Evolutionary conservation across 352 stramenopile genomes (phyloP), one percentile per base, ranked within the genome.

Genomic region (Phytophthora brassicae): DNA sequence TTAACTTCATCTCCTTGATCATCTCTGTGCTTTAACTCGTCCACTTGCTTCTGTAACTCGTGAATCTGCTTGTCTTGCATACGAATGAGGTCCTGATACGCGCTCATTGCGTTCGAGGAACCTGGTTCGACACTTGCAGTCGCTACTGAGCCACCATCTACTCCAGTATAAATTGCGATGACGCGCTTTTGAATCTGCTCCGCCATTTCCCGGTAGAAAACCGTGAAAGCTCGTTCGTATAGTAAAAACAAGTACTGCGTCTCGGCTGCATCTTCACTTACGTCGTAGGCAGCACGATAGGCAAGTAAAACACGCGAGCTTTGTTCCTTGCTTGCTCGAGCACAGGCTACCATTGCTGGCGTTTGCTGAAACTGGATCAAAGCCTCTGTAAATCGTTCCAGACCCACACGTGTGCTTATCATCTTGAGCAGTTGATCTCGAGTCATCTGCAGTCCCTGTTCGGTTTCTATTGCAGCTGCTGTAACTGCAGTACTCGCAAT

Each of bases 61-160:
- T 84, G 69, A 42, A 92, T 77, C 35, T 90, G 77, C 45, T 85
- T 79, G 41, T 93, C 84, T 63, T 93, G 84, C 60, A 91, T 87
- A 5, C 84, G 81, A 51, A 93, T 93, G 23, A 93, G 71, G 47
- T 93, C 81, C 33, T 90, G 81, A 36, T 93, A 93, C 3, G 83
- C 81, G 26, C 67, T 60, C 9, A 83, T 68, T 12, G 78, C 66
- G 47, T 66, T 75, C 17, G 38, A 33, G 24, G 49, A 36, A 13
- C 56, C 53, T 16, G 62, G 56, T 22, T 71, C 52, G 6, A 54
- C 44, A 6, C 47, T 20, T 26, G 45, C 62, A 31, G 29, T 43
- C 36, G 43, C 35, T 20, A 41, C 20, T 39, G 56, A 44, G 13
- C 70, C 65, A 19, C 63, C 38, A 16, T 72, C 72, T 11, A 66